Conservation (phyloP, 164 flowering plant species). For the Annona cherimola region DNA sequence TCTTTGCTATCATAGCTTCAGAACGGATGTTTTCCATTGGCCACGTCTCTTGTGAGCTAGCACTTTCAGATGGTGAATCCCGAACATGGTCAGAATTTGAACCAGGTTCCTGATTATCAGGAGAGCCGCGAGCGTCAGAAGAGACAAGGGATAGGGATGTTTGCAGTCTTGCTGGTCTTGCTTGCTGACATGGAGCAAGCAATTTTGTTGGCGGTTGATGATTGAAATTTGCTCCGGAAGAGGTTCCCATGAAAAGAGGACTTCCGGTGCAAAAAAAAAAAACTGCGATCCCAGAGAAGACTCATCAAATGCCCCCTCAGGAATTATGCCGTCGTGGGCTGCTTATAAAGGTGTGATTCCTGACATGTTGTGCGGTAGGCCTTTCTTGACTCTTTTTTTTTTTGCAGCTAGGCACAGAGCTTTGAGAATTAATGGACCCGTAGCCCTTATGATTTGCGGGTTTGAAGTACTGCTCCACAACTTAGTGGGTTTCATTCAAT, state of each 20-base stretch:
- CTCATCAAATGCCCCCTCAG: too few species aligned
- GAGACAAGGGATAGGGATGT: conserved; percentile 32
- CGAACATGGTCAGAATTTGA: conserved; percentile 53
- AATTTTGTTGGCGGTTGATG: conserved; percentile 22
- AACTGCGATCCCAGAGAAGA: too few species aligned
- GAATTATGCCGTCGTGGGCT: too few species aligned
- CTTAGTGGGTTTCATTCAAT: too few species aligned
- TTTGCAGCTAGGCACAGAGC: too few species aligned
- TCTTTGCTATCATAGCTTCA: conserved; percentile 47
- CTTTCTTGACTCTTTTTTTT: too few species aligned
- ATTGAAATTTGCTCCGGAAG: conserved; percentile 28
- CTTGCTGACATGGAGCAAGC: conserved; percentile 36
- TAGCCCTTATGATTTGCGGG: too few species aligned
- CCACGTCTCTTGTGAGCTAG: conserved; percentile 90
- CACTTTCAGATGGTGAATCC: conserved; percentile 93
- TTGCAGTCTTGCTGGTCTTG: conserved; percentile 25
- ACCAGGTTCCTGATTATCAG: conserved; percentile 10
- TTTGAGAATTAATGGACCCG: too few species aligned
- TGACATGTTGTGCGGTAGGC: too few species aligned
- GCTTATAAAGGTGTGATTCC: too few species aligned
- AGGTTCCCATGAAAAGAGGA: conserved; percentile 11
- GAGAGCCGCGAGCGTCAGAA: conserved; percentile 13
- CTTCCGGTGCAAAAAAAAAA: too few species aligned
- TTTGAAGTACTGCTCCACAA: too few species aligned
- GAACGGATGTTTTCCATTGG: conserved; percentile 30